Base-by-base conservation (phyloP, 176 grass and related monocot genomes). In the Paspalum vaginatum region DNA sequence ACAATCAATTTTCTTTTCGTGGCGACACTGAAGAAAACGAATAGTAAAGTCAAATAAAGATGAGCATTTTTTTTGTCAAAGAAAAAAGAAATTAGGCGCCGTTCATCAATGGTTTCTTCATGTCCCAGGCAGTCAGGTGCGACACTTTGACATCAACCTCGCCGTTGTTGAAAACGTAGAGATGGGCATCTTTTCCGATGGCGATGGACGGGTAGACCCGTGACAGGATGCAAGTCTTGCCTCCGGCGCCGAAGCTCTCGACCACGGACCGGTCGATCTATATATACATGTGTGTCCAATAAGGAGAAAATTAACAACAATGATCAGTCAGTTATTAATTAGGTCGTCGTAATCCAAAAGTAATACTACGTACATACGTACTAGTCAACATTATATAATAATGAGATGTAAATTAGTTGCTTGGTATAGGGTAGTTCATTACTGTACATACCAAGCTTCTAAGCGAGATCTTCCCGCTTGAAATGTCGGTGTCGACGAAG, bases 131-230 rank as follows among this genome's bases (percentile, higher is more conserved):
- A 0, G 49, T 84, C 11, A 91, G 42, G 2, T 56, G 16, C 0
- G 76, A 70, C 17, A 91, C 77, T 51, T 76, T 85, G 22, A 94
- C 5, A 17, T 89, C 83, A 3, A 63, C 72, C 3, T 61, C 76
- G 0, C 92, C 92, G 5, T 94, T 91, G 89, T 91, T 94, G 81
- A 94, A 94, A 6, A 94, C 77, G 17, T 89, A 87, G 16, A 94
- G 81, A 47, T 85, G 86, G 0, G 87, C 75, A 0, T 85, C 37
- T 18, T 68, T 22, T 11, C 92, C 92, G 20, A 79, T 48, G 2
- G 89, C 89, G 0, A 67, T 67, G 0, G 72, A 87, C 0, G 89
- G 89, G 76, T 91, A 91, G 20, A 94, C 84, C n/a, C 92, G 84
- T 2, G 92, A 91, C 13, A 90, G 52, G 58, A 94, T 94, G 44